Base-by-base conservation (phyloP, 768 basidiomycete genomes). In the Boletus insuetus region DNA sequence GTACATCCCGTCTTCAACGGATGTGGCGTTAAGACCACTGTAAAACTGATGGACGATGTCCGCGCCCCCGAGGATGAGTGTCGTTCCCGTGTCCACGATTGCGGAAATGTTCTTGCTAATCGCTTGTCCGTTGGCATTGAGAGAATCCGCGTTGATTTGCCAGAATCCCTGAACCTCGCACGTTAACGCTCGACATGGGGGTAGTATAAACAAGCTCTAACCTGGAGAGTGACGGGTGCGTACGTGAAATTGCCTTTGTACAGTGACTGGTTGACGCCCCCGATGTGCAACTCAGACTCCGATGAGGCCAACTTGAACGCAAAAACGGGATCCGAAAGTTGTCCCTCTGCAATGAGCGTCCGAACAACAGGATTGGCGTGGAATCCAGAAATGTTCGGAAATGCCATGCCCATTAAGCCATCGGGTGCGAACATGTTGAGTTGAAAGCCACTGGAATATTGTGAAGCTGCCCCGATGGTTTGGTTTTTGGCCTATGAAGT, bases 11-110 rank as follows among this genome's bases (percentile, higher is more conserved):
- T 49, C n/a, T 1, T 65, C 70, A 14, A 73, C 37, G 10, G 52
- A 32, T 20, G 72, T 66, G 13, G 68, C 75, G 8, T 68, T 69
- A 40, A 76, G 45, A 4, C 58, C 32, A 20, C 47, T 51, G 46
- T 74, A 75, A 26, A 77, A 66, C 47, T 64, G 57, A 8, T 41
- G 49, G 5, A 75, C 72, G 29, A 74, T 76, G 8, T 48, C 49
- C 2, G 65, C 47, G 44, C 81, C 77, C 10, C 77, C 77, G 40
- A 85, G 67, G 38, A 77, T 69, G 29, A 72, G 49, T 3, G 74
- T 67, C 5, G 75, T 75, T 49, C 81, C 85, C 54, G 79, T 84
- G 69, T 86, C 84, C 53, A 86, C 74, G 19, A 71, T 49, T 3
- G 61, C 64, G 7, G 62, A 8, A n/a, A 60, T 46, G 14, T 34